phyloP scores from a whole-genome alignment of 257 asterid genomes.

The Paraleonurus japonicus region DNA sequence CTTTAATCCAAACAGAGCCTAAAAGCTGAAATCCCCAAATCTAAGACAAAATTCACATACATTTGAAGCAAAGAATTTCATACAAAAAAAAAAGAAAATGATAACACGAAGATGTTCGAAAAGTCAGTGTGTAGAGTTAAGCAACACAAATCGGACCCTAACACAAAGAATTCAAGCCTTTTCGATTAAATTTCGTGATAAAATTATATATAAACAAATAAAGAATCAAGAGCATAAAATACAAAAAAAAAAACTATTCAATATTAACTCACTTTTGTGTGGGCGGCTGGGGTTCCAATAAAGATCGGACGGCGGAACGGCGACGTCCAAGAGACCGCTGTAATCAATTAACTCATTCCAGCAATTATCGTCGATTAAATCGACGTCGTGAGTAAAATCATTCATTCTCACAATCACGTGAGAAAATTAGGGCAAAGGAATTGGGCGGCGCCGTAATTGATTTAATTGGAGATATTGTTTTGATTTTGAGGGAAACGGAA shows the following conservation, averaged over 20 bases:
- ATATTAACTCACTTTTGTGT: constrained; percentile 31
- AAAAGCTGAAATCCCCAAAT: constrained; percentile 23
- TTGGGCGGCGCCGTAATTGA: background rate
- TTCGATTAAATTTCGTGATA: background rate
- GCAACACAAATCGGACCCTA: background rate
- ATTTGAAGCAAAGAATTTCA: background rate
- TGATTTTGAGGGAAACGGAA: constrained; percentile 16
- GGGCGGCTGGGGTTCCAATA: constrained; percentile 44
- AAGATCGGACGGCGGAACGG: constrained; percentile 36
- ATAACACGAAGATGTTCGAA: background rate
- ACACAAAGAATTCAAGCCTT: constrained; percentile 2
- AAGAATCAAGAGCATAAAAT: background rate
- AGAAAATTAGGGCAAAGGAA: constrained; percentile 16
- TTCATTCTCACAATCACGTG: constrained; percentile 33
- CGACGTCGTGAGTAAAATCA: constrained; percentile 30
- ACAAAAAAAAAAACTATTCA: background rate
- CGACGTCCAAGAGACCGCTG: constrained; percentile 45
- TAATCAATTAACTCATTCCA: constrained; percentile 53
- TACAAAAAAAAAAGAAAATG: background rate
- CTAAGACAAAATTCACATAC: background rate
- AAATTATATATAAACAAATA: background rate
- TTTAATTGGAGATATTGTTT: background rate
- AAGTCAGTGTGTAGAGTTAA: background rate
- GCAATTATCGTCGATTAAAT: constrained; percentile 42
- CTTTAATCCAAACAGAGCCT: constrained; percentile 9